These are phyloP conservation scores for Lentinula raphanica DNA, from an alignment of 768 basidiomycete genomes.

Conservation along the genomic window DNA sequence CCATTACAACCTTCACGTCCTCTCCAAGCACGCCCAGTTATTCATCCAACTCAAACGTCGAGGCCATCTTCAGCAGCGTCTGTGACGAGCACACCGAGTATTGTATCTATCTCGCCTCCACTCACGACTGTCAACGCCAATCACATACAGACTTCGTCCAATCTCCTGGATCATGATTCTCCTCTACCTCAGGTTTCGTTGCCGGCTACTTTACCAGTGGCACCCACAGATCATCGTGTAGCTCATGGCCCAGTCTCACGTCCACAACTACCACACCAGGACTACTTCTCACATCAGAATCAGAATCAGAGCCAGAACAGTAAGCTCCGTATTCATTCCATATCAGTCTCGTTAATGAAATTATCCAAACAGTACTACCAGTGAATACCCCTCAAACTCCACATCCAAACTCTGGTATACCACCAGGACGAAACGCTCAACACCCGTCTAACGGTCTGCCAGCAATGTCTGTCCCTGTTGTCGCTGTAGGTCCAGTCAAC, in stretches of 20 bases:
- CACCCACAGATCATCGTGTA: not conserved
- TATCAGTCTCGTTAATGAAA: not conserved
- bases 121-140: not conserved
- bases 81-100: not conserved
- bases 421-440: not conserved
- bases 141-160: not conserved
- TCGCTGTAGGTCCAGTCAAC: not conserved
- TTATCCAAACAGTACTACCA: not conserved
- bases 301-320: not conserved
- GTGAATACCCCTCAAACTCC: not conserved
- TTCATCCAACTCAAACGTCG: not conserved
- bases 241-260: not conserved
- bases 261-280: not conserved
- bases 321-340: not conserved
- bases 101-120: not conserved
- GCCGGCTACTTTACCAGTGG: too few relatives aligned
- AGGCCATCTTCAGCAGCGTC: not conserved
- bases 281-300: not conserved
- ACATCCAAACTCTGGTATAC: not conserved
- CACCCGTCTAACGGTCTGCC: not conserved
- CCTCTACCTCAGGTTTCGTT: too few relatives aligned
- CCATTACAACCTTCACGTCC: not conserved
- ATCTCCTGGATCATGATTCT: not conserved
- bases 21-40: not conserved
- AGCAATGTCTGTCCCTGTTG: not conserved